A percentile compares a stretch with the other conserved stretches of the same genome.
Evolutionary conservation across 768 basidiomycete genomes (phyloP).

Genomic region (Lactarius akahatsu): DNA sequence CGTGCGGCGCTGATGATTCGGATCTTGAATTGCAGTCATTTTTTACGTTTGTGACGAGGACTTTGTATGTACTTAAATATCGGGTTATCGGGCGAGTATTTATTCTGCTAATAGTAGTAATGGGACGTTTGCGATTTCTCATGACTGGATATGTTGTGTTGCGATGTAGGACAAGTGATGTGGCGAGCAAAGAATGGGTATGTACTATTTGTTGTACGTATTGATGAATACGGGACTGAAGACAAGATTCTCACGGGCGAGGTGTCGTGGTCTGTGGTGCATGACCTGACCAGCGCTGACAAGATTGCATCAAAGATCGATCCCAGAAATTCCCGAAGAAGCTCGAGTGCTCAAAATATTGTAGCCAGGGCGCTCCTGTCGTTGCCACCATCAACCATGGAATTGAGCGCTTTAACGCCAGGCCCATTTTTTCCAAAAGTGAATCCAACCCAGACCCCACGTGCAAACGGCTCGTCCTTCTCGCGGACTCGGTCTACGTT

Average conservation of each 20-base stretch:
- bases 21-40: not conserved
- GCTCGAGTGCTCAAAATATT: conserved; percentile 34
- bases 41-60: conserved; percentile 1
- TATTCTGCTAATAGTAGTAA: conserved; percentile 9
- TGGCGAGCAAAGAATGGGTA: not conserved
- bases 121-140: conserved; percentile 8
- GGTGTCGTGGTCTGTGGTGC: not conserved
- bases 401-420: conserved; percentile 44
- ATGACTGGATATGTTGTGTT: too few relatives aligned
- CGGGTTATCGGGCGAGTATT: not conserved
- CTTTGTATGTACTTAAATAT: conserved; percentile 13
- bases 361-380: conserved; percentile 38
- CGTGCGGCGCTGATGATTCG: not conserved
- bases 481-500: conserved; percentile 93
- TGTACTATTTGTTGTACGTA: not conserved
- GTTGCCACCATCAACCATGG: conserved; percentile 30
- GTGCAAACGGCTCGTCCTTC: conserved; percentile 67
- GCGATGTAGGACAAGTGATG: not conserved
- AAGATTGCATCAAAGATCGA: conserved; percentile 10
- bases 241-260: not conserved
- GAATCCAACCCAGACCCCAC: conserved; percentile 90
- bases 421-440: conserved; percentile 89
- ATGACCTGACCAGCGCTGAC: not conserved
- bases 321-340: not conserved
- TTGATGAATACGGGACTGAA: not conserved